Evolutionary conservation across 23 red algal species (phyloP).

Genomic region (Gracilaria domingensis): DNA sequence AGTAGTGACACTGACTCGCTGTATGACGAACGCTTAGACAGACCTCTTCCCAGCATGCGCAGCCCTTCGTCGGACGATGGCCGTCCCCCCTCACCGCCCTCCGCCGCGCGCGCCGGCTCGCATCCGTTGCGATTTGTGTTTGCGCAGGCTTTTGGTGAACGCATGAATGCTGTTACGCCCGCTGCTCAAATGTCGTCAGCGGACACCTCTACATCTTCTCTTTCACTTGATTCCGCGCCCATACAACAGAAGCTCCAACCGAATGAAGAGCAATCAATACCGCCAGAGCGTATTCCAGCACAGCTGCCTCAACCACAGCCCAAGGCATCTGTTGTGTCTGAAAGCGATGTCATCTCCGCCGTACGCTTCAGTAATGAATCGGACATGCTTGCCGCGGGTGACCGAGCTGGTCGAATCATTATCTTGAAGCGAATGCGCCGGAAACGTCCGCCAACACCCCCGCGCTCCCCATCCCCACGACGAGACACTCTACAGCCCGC

Average conservation of each 20-base stretch:
- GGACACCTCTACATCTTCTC: not conserved
- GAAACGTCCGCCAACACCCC: not conserved
- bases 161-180: not conserved
- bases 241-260: not conserved
- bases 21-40: not conserved
- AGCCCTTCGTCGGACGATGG: not conserved
- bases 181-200: not conserved
- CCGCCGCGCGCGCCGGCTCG: slow-evolving; percentile 23
- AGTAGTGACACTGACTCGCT: slow-evolving; percentile 14
- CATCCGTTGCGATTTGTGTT: slow-evolving; percentile 70
- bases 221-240: not conserved
- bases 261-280: not conserved
- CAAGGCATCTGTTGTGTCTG: slow-evolving; percentile 11
- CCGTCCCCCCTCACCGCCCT: slow-evolving; percentile 15
- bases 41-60: not conserved
- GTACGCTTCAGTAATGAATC: slow-evolving; percentile 66
- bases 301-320: not conserved
- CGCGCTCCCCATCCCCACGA: not conserved
- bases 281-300: not conserved
- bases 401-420: slow-evolving; percentile 83
- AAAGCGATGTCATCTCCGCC: slow-evolving; percentile 86
- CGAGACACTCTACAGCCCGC: not conserved
- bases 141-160: slow-evolving; percentile 90
- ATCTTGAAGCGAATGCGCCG: slow-evolving; percentile 63
- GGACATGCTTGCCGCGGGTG: slow-evolving; percentile 86